Conservation (phyloP, 1,284 basidiomycete genomes). For the Austropuccinia psidii region DNA sequence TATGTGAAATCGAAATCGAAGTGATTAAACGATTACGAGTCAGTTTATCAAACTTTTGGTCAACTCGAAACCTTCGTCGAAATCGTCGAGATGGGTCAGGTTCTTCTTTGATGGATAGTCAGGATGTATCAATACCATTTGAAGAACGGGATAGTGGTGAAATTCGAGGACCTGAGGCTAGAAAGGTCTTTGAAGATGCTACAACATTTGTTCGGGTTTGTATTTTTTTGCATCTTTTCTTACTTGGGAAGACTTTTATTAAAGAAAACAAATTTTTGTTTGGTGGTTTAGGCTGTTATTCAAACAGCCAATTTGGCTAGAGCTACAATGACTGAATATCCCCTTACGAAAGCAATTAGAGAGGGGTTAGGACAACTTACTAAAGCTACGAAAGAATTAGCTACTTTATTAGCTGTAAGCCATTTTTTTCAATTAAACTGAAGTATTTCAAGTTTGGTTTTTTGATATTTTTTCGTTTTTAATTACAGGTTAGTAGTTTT, state of each 20-base stretch:
- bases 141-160: background rate
- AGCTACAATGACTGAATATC: conserved; percentile 47
- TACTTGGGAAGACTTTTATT: conserved; percentile 44
- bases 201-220: conserved; percentile 31
- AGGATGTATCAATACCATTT: too few relatives aligned
- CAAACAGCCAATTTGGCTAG: conserved; percentile 50
- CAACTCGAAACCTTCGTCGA: background rate
- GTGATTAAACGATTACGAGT: conserved; percentile 9
- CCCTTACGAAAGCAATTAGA: conserved; percentile 41
- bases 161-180: background rate
- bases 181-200: conserved; percentile 30
- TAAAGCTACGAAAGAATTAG: conserved; percentile 51
- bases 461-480: too few relatives aligned
- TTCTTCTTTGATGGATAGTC: background rate
- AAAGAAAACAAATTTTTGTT: conserved; percentile 47
- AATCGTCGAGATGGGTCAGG: background rate
- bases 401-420: conserved; percentile 49
- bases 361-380: conserved; percentile 48
- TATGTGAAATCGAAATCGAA: conserved; percentile 30
- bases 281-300: conserved; percentile 49
- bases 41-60: conserved; percentile 15
- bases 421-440: too few relatives aligned
- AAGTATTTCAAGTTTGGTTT: too few relatives aligned
- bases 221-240: conserved; percentile 42
- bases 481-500: too few relatives aligned